These are phyloP conservation scores for Sarocladium brachiariae DNA, from an alignment of 2,329 filamentous ascomycete species.

Conservation along the genomic window DNA sequence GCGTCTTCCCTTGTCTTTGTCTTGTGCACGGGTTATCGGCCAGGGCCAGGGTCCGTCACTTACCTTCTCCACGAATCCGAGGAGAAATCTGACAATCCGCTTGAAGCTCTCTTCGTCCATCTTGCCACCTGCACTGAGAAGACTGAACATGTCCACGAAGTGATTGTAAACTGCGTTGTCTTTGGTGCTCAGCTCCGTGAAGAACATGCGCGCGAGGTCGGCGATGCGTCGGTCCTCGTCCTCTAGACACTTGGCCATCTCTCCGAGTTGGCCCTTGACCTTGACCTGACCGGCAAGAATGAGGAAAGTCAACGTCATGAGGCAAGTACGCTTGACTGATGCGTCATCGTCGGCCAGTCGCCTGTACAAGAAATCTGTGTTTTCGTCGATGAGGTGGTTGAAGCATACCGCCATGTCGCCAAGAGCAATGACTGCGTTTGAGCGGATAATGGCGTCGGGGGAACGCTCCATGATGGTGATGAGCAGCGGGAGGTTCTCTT, in stretches of 20 bases:
- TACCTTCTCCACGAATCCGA: constrained; percentile 97
- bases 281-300: constrained; percentile 98
- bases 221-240: constrained; percentile 92
- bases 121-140: constrained; percentile 73
- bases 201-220: constrained; percentile 95
- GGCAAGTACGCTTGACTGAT: constrained; percentile 90
- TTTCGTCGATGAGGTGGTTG: constrained; percentile 98
- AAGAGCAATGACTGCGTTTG: constrained; percentile 92
- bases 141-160: constrained; percentile 97
- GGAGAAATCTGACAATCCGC: constrained; percentile 83
- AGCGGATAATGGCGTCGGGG: constrained; percentile 83
- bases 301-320: constrained; percentile 97
- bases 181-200: constrained; percentile 93
- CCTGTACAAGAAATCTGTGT: constrained; percentile 95
- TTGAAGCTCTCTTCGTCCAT: constrained; percentile 81
- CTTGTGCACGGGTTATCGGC: not conserved
- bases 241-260: constrained; percentile 98
- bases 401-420: constrained; percentile 99
- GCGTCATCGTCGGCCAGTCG: constrained; percentile 82
- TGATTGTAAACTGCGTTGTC: constrained; percentile 99
- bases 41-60: constrained; percentile 17
- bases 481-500: constrained; percentile 81
- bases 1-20: not conserved
- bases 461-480: constrained; percentile 98
- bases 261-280: constrained; percentile 95